A percentile compares a stretch with the other conserved stretches of the same genome.
Evolutionary conservation across 352 stramenopile genomes (phyloP).

Genomic region (Elongisporangium undulatum): DNA sequence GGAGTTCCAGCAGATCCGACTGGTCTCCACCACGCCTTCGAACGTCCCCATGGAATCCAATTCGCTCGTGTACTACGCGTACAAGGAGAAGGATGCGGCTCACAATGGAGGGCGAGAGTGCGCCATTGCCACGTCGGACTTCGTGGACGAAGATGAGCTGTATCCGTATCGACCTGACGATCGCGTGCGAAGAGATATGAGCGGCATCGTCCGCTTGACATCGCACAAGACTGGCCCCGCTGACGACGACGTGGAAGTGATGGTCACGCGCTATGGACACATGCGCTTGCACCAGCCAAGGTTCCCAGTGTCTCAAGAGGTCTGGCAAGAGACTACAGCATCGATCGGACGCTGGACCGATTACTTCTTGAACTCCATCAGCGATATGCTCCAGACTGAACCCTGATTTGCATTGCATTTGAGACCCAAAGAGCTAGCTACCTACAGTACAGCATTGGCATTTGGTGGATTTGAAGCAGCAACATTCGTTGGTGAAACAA

Average conservation of each 20-base stretch:
- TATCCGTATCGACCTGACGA: slow-evolving; percentile 20
- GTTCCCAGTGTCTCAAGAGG: slow-evolving; percentile 16
- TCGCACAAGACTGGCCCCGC: neutral
- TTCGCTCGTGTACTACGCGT: slow-evolving; percentile 14
- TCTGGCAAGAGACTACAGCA: slow-evolving; percentile 9
- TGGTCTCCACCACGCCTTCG: slow-evolving; percentile 19
- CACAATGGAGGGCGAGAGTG: slow-evolving; percentile 10
- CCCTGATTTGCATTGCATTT: too few species aligned
- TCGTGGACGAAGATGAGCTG: slow-evolving; percentile 22
- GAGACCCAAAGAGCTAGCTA: too few species aligned
- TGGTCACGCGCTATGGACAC: slow-evolving; percentile 25
- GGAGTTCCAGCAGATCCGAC: slow-evolving; percentile 26
- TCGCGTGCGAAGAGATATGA: slow-evolving; percentile 23
- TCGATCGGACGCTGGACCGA: neutral
- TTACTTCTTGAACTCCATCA: neutral
- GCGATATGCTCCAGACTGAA: neutral
- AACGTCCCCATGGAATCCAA: slow-evolving; percentile 23
- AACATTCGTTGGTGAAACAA: too few species aligned
- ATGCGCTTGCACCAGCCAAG: slow-evolving; percentile 17
- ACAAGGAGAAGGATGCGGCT: neutral
- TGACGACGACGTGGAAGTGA: slow-evolving; percentile 16
- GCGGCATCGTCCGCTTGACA: slow-evolving; percentile 8
- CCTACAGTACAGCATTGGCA: neutral
- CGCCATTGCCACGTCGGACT: slow-evolving; percentile 22
- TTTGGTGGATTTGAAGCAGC: neutral